Evolutionary conservation across 225 moss, liverwort and hornwort genomes (phyloP), one percentile per base, ranked within the genome.

Genomic region (Straminergon stramineum): DNA sequence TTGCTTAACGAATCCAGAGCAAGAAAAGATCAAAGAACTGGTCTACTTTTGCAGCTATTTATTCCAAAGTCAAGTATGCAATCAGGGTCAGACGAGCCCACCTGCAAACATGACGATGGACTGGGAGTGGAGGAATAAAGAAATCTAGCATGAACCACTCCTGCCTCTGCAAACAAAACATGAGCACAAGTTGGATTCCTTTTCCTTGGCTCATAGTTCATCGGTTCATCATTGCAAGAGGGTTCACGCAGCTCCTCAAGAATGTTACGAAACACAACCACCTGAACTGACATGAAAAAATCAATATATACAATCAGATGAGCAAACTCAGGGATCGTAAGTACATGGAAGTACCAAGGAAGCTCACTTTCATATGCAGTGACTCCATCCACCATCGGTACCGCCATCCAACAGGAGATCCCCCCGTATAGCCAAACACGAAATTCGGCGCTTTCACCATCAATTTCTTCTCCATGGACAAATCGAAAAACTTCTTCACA

Each of bases 391-490:
- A 88, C 91, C 91, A 91, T 53, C 86, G 86, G 66, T 13, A 13
- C 7, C 62, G 84, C 91, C 91, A 91, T 35, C 21, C 85, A n/a
- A 86, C 85, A 20, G 85, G 88, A 53, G 88, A 91, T 60, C 91
- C 91, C 21, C 85, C 91, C 2, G 31, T 19, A 34, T 91, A 91
- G 3, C 91, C 86, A 51, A 90, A 87, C 14, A 68, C 69, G n/a
- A 76, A 67, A 34, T 84, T 58, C 15, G 48, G 6, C 30, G 83
- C 37, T 68, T 84, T 76, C 90, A 70, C 68, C 60, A 14, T 35
- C 83, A 90, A 35, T 90, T 90, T 90, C 87, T 82, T 86, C 39
- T 87, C 90, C 90, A 87, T 67, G 58, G 87, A 66, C 82, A 90
- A 76, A 3, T 82, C 87, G 67, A 90, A 87, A 66, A 87, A 87